A percentile compares a stretch with the other conserved stretches of the same genome.
Evolutionary conservation across 2,329 filamentous ascomycete genomes (phyloP).

Genomic region (Trichoderma sp.): DNA sequence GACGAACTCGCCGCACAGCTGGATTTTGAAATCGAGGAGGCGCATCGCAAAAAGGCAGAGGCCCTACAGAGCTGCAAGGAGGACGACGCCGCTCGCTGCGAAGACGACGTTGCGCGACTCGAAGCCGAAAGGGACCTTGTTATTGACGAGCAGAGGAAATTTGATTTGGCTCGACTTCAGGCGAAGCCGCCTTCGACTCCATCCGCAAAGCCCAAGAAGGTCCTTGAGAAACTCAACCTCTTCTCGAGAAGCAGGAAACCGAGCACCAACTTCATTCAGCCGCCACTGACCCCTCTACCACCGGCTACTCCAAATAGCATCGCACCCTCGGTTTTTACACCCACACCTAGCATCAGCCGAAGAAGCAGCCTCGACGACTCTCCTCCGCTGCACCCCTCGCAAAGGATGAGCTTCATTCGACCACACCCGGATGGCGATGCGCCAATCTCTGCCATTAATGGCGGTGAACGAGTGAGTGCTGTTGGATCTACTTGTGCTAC

Average conservation of each 20-base stretch:
- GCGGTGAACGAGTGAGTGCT: constrained; percentile 68
- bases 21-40: constrained; percentile 20
- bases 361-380: constrained; percentile 39
- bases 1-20: constrained; percentile 21
- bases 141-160: constrained; percentile 51
- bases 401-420: constrained; percentile 44
- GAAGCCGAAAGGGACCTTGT: constrained; percentile 52
- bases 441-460: constrained; percentile 77
- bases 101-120: constrained; percentile 45
- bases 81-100: constrained; percentile 33
- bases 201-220: constrained; percentile 36
- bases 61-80: constrained; percentile 16
- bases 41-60: constrained; percentile 10
- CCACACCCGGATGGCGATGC: constrained; percentile 65
- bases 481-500: not conserved
- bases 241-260: constrained; percentile 46
- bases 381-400: constrained; percentile 26
- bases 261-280: constrained; percentile 29
- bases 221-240: constrained; percentile 51
- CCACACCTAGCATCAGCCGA: constrained; percentile 29
- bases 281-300: constrained; percentile 30
- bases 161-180: constrained; percentile 49
- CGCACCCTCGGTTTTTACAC: constrained; percentile 39
- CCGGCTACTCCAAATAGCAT: constrained; percentile 37
- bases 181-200: constrained; percentile 44